Conservation (phyloP, 352 stramenopile species). For the Globisporangium nunn region DNA sequence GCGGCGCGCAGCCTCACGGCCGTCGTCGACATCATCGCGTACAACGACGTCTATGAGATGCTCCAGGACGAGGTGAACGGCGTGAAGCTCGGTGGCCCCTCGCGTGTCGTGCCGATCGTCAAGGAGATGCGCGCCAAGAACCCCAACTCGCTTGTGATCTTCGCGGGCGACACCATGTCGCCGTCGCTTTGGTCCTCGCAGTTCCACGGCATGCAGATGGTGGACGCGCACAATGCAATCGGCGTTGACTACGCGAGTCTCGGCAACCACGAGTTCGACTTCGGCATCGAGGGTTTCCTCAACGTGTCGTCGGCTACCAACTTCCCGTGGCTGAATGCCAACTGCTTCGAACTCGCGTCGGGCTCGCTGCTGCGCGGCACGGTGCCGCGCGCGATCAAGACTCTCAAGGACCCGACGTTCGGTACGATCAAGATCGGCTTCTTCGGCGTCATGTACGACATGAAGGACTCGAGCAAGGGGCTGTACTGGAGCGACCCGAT, state of each 20-base stretch:
- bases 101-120: constrained; percentile 62
- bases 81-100: constrained; percentile 60
- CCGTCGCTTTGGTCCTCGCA: constrained; percentile 76
- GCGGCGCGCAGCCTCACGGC: constrained; percentile 30
- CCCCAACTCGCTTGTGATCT: constrained; percentile 68
- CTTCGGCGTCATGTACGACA: constrained; percentile 78
- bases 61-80: constrained; percentile 53
- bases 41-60: constrained; percentile 83
- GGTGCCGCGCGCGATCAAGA: constrained; percentile 37
- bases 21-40: constrained; percentile 58
- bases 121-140: constrained; percentile 47
- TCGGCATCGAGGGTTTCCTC: constrained; percentile 64
- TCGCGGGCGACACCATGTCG: constrained; percentile 75
- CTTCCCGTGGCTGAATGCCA: constrained; percentile 73
- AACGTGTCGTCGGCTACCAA: constrained; percentile 52
- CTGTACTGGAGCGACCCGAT: constrained; percentile 67
- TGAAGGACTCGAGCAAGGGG: constrained; percentile 53
- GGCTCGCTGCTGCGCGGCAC: constrained; percentile 45
- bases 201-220: constrained; percentile 78
- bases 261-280: constrained; percentile 81
- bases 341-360: constrained; percentile 51
- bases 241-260: constrained; percentile 67
- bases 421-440: constrained; percentile 52
- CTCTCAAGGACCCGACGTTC: constrained; percentile 27
- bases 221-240: constrained; percentile 67